Evolutionary conservation across 139 green algal species (phyloP), one percentile per base, ranked within the genome.

Genomic region (Chara braunii): DNA sequence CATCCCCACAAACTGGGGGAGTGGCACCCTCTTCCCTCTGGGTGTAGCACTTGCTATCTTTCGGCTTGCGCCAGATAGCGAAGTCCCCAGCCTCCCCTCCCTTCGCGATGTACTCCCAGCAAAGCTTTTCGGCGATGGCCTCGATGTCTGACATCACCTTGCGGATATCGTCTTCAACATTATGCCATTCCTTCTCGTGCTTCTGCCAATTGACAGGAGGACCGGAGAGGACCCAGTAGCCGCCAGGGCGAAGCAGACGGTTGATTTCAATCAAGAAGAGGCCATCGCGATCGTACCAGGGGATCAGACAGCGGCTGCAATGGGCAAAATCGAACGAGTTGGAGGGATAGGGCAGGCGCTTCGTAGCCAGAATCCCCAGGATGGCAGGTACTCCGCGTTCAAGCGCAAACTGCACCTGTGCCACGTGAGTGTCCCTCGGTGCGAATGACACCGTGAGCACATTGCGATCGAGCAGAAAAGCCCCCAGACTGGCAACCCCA

Each of bases 221-320:
- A 22, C 63, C 53, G 11, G 51, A 40, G 2, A 72, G 53, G 0
- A 72, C 63, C 44, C 44, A 72, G 26, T 70, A 71, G 18, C 53
- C 63, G 36, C 54, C 28, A 23, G 53, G 53, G 14, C 63, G 63
- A 29, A 72, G 55, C 8, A 72, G 14, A 2, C 63, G 63, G 40
- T 72, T 54, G 29, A 72, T 34, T 5, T 72, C 63, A 8, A 71
- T 12, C 0, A 72, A 54, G 51, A 58, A 68, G n/a, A n/a, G n/a
- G n/a, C 44, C 51, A 60, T 33, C 51, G 26, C 40, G n/a, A 7
- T 32, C 40, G 11, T n/a, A 60, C 55, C 55, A 64, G 26, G 55
- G 55, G 55, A 64, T 64, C 37, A 64, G 55, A 37, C 55, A 64
- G 55, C 55, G 55, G 0, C 37, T 54, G 55, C 55, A 64, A 23